Evolutionary conservation across 345 rosid species (phyloP).

Genomic region (Pugionium cornutum): DNA sequence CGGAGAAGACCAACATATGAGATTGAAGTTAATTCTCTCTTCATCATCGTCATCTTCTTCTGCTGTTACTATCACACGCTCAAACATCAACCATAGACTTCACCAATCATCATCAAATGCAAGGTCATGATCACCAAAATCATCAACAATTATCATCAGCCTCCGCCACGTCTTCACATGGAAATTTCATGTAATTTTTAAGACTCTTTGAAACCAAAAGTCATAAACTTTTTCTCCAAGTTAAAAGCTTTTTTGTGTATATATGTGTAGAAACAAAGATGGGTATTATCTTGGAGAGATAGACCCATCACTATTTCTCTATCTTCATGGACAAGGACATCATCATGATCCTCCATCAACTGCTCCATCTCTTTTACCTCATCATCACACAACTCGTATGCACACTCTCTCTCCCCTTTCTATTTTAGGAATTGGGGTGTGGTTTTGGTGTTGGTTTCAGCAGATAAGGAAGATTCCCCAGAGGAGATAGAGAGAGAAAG

Average conservation of each 20-base stretch:
- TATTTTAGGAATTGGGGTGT: slow-evolving; percentile 31
- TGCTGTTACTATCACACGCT: slow-evolving; percentile 38
- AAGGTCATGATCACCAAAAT: slow-evolving; percentile 46
- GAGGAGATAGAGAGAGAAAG: slow-evolving; percentile 34
- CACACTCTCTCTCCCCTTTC: slow-evolving; percentile 15
- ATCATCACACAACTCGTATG: slow-evolving; percentile 73
- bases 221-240: not conserved
- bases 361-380: slow-evolving; percentile 36
- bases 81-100: slow-evolving; percentile 27
- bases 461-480: slow-evolving; percentile 31
- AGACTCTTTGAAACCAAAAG: not conserved
- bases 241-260: not conserved
- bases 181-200: slow-evolving; percentile 65
- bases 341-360: slow-evolving; percentile 45
- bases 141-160: slow-evolving; percentile 48
- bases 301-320: slow-evolving; percentile 92
- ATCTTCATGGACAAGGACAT: slow-evolving; percentile 87
- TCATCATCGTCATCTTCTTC: slow-evolving; percentile 44
- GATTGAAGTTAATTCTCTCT: slow-evolving; percentile 35
- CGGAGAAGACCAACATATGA: slow-evolving; percentile 24
- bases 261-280: slow-evolving; percentile 44
- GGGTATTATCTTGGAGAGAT: slow-evolving; percentile 82
- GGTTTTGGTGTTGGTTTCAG: slow-evolving; percentile 26
- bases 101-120: slow-evolving; percentile 32
- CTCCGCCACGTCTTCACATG: slow-evolving; percentile 46